phyloP scores from a whole-genome alignment of 2,329 filamentous ascomycete species.

The Fusarium coicis region DNA sequence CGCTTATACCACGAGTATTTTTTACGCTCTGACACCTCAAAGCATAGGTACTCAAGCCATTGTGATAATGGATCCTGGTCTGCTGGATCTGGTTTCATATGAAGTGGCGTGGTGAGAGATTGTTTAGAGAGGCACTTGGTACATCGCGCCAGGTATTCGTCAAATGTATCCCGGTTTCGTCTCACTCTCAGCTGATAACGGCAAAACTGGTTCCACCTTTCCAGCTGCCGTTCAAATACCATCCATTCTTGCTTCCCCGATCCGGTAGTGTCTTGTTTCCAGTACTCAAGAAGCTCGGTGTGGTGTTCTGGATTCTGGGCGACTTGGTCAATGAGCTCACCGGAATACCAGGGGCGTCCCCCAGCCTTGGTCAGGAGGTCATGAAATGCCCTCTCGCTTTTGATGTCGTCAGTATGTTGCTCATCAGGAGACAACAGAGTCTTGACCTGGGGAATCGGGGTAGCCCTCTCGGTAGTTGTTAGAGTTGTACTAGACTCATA shows the following conservation, averaged over 20 bases:
- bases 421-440: constrained; percentile 5
- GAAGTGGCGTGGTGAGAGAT: constrained; percentile 3
- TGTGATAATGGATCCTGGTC: constrained; percentile 49
- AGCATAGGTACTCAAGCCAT: constrained; percentile 54
- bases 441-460: neutral
- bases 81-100: constrained; percentile 39
- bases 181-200: constrained; percentile 32
- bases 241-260: constrained; percentile 20
- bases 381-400: constrained; percentile 22
- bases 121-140: constrained; percentile 12
- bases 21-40: constrained; percentile 33
- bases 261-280: constrained; percentile 14
- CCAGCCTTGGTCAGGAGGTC: constrained; percentile 23
- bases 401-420: neutral
- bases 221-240: constrained; percentile 33
- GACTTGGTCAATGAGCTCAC: constrained; percentile 23
- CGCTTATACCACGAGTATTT: constrained; percentile 29
- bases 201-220: constrained; percentile 34
- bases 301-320: constrained; percentile 12
- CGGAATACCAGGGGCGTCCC: constrained; percentile 38
- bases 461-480: neutral
- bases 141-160: constrained; percentile 16
- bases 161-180: constrained; percentile 4
- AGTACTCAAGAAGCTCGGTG: constrained; percentile 24
- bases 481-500: constrained; percentile 9